Evolutionary conservation across 306 rosid genomes (phyloP), one percentile per base, ranked within the genome.

Genomic region (Aeschynomene evenia): DNA sequence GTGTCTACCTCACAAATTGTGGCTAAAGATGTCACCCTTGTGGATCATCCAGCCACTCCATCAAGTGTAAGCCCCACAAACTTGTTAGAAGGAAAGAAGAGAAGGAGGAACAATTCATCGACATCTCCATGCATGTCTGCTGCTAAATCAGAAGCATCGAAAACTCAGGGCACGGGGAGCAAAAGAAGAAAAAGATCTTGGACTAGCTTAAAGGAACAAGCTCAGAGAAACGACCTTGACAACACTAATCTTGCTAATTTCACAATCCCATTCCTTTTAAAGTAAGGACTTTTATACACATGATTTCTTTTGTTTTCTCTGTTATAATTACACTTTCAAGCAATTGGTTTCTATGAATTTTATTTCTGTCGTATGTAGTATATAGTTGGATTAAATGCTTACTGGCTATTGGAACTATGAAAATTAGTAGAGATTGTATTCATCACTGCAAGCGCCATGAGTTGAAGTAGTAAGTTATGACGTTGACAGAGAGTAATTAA

Each of bases 181-280:
- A 90, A 84, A 82, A 68, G 90, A 48, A 74, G 89, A 45, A 78
- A 70, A 81, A 89, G 84, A 70, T 75, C 83, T 43, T 89, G 98
- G 95, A 83, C 89, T 13, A 83, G 93, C 79, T 89, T 92, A 77
- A 92, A 88, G 82, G 93, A 88, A 63, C 78, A 83, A 42, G 93
- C 83, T 54, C 71, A 68, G 28, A 71, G 62, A n/a, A 79, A 77
- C 1, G 77, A 81, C 56, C 73, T 46, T 16, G 75, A 26, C 11
- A 68, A 76, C 21, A 78, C 39, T 12, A 43, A 7, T 26, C 9
- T 72, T 20, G 51, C 71, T 21, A 64, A 77, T 71, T 74, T 84
- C 71, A 33, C 74, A 28, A 71, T 87, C 51, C 94, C 86, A 13
- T 83, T 90, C 54, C 48, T 74, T 46, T 57, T 71, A 11, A 71